These are phyloP conservation scores for Parvularia atlantis DNA, from an alignment of 78 protist genomes.

Conservation along the genomic window DNA sequence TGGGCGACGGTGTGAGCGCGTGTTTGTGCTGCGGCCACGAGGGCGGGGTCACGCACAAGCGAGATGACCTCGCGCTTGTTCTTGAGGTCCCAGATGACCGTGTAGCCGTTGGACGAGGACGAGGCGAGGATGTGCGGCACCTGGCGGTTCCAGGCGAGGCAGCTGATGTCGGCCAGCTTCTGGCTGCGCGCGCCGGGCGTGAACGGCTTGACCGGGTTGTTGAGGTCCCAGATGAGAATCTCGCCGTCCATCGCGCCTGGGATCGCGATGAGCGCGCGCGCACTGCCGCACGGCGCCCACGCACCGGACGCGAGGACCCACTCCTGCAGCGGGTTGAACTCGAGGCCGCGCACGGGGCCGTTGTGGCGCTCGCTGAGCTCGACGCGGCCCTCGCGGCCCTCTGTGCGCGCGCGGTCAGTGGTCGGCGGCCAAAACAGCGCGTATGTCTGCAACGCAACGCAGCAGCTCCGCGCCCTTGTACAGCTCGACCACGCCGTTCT, in stretches of 20 bases:
- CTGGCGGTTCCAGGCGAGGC: conserved; percentile 5
- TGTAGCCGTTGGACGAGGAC: conserved; percentile 18
- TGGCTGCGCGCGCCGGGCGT: not conserved
- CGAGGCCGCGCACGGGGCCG: conserved; percentile 37
- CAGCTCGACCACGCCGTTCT: conserved; percentile 10
- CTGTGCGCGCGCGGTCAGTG: too few species aligned
- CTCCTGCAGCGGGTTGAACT: conserved; percentile 28
- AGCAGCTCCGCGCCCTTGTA: conserved; percentile 4
- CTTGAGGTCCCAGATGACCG: conserved; percentile 53
- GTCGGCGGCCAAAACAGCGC: too few species aligned
- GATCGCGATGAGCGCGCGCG: too few species aligned
- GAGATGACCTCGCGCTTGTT: conserved; percentile 18
- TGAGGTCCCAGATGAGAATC: conserved; percentile 35
- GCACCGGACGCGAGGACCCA: conserved; percentile 45
- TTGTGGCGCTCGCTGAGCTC: too few species aligned
- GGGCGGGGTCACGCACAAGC: not conserved
- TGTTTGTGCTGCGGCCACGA: not conserved
- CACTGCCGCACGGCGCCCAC: too few species aligned
- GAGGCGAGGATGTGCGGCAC: conserved; percentile 44
- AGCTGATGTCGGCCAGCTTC: not conserved
- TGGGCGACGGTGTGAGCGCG: not conserved
- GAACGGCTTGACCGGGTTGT: not conserved
- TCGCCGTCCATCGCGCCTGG: too few species aligned
- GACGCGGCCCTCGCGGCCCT: too few species aligned
- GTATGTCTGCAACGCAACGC: too few species aligned